Evolutionary conservation across 495 filamentous ascomycete genomes (phyloP).

Genomic region (Trichoderma gamsii): DNA sequence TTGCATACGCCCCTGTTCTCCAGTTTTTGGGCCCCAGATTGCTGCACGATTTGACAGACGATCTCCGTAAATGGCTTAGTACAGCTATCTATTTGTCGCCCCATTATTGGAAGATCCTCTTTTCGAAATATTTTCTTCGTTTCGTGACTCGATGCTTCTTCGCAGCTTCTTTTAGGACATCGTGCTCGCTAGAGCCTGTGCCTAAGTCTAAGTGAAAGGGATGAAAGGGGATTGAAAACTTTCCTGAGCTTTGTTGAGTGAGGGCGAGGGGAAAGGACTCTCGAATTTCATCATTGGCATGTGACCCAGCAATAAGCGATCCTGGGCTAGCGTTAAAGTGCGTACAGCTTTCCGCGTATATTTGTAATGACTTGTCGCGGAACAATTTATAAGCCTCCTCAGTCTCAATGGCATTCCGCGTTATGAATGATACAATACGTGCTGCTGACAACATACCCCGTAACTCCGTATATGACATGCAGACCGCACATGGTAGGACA

Average conservation of each 20-base stretch:
- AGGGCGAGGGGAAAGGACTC: background rate
- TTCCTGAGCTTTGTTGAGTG: too few species aligned
- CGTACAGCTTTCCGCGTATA: too few species aligned
- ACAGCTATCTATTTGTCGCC: background rate
- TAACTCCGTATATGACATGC: too few species aligned
- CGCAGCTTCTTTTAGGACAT: background rate
- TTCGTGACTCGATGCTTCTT: background rate
- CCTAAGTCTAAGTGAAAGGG: background rate
- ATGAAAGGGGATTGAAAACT: background rate
- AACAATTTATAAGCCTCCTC: too few species aligned
- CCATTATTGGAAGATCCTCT: background rate
- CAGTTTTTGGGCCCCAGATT: constrained; percentile 3
- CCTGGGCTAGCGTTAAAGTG: too few species aligned
- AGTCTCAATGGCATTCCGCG: too few species aligned
- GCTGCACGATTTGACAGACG: constrained; percentile 12
- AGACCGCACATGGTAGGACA: too few species aligned
- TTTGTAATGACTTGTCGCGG: too few species aligned
- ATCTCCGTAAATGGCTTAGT: background rate
- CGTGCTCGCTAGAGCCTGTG: background rate
- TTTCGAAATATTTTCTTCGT: background rate
- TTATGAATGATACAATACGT: too few species aligned
- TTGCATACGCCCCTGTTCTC: background rate
- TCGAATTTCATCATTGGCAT: background rate
- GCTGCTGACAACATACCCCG: too few species aligned
- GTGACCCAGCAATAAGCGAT: background rate